Evolutionary conservation across 208 protist species (phyloP), one percentile per base, ranked within the genome.

Genomic region (Crithidia acanthocephali): DNA sequence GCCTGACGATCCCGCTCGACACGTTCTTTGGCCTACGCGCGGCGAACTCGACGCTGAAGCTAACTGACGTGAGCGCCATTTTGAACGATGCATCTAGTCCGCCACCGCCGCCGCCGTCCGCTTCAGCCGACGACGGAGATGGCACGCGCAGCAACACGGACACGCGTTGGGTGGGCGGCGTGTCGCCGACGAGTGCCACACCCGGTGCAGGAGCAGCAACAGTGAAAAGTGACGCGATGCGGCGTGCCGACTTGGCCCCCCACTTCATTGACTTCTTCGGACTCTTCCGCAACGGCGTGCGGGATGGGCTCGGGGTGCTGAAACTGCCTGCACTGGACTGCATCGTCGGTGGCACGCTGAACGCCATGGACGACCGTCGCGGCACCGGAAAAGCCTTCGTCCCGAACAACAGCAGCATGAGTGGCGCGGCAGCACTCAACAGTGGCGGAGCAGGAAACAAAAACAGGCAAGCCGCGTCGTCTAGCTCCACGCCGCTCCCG

Each of bases 291-390:
- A 42, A 90, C 53, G 92, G 92, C 8, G 56, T 72, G 5, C 74
- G 88, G 6, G 78, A 94, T 47, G 92, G 92, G n/a, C 28, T 81
- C 22, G 92, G 92, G 27, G 33, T 97, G 30, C 75, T 95, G 47
- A 73, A 79, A 42, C 65, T 95, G 45, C 81, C 81, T 0, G 79
- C 82, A 23, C 55, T 87, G 22, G 61, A 77, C 48, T 55, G 65
- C 11, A 30, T 74, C n/a, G 44, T 77, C 0, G 72, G 69, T 28
- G 44, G 80, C 13, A 47, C 53, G 22, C 40, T 70, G 61, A 74
- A 28, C 53, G 45, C 63, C 32, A 25, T 40, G 20, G 67, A 64
- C 9, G 61, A 69, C 10, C 67, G 53, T 3, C 51, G 61, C 6
- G 48, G 51, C 42, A 53, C 56, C 23, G 45, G 68, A 18, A 63